Conservation (phyloP, 441 rosid genomes). For the Monsonia emarginata region DNA sequence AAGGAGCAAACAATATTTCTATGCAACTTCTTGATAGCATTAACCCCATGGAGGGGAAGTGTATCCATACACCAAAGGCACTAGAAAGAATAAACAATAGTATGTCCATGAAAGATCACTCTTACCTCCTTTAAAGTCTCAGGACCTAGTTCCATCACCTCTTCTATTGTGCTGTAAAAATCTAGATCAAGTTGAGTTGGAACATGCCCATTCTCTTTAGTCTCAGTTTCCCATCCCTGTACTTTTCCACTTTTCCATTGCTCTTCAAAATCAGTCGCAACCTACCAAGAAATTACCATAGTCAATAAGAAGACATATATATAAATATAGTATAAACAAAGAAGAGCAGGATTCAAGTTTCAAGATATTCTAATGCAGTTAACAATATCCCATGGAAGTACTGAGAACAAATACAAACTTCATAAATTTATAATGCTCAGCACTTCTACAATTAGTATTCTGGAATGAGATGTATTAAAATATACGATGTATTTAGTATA, state of each 20-base stretch:
- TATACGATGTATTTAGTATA: neutral
- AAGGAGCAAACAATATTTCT: neutral
- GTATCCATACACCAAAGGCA: neutral
- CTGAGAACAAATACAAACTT: neutral
- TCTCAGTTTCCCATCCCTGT: slow-evolving; percentile 53
- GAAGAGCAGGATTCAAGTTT: neutral
- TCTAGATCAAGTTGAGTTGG: slow-evolving; percentile 64
- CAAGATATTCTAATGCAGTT: neutral
- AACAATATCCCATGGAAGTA: neutral
- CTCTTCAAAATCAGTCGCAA: slow-evolving; percentile 66
- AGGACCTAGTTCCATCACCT: slow-evolving; percentile 77
- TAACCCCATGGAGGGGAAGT: neutral
- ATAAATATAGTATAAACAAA: neutral
- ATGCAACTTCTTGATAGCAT: neutral
- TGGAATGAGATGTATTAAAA: neutral
- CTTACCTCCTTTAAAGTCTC: slow-evolving; percentile 82
- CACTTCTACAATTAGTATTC: neutral
- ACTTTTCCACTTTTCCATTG: slow-evolving; percentile 48
- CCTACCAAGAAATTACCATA: slow-evolving; percentile 33
- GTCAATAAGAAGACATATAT: slow-evolving; percentile 9
- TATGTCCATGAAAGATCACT: slow-evolving; percentile 5
- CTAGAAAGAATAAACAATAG: neutral
- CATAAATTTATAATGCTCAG: neutral
- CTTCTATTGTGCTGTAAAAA: slow-evolving; percentile 80
- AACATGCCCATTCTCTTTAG: slow-evolving; percentile 49